These are phyloP conservation scores for Lactarius vividus DNA, from an alignment of 768 basidiomycete genomes.

Conservation along the genomic window DNA sequence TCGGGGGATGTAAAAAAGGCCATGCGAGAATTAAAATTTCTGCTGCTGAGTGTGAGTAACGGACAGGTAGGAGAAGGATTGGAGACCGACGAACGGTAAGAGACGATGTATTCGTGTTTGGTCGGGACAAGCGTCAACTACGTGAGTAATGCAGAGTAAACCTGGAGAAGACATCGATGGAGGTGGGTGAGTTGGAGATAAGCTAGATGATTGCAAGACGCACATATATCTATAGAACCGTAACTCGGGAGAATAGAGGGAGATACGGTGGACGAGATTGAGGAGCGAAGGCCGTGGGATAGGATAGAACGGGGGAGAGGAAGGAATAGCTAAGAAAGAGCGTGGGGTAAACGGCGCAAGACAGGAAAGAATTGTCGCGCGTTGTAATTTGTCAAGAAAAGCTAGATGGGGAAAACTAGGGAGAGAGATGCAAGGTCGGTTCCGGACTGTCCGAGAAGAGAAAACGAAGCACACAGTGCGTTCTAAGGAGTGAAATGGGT, in stretches of 20 bases:
- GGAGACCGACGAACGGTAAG: background rate
- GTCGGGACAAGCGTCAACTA: constrained; percentile 22
- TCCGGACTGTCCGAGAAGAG: background rate
- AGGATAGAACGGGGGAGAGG: background rate
- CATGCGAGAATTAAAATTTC: constrained; percentile 17
- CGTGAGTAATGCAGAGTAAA: constrained; percentile 15
- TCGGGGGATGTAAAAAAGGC: constrained; percentile 25
- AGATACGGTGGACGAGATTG: background rate
- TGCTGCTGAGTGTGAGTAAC: background rate
- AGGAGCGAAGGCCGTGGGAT: background rate
- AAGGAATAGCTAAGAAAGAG: background rate
- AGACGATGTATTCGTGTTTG: constrained; percentile 15
- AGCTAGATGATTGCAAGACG: background rate
- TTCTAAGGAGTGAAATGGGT: constrained; percentile 18
- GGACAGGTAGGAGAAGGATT: background rate
- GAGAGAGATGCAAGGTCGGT: background rate
- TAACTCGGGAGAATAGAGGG: background rate
- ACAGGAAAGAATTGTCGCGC: too few relatives aligned
- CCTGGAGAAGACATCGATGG: constrained; percentile 4
- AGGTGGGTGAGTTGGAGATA: background rate
- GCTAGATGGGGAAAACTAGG: background rate
- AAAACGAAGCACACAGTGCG: constrained; percentile 21
- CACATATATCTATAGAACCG: constrained; percentile 10
- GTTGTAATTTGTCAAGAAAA: background rate
- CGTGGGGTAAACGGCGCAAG: background rate